Evolutionary conservation across 2,329 filamentous ascomycete species (phyloP).

Genomic region (Setomelanomma holmii): DNA sequence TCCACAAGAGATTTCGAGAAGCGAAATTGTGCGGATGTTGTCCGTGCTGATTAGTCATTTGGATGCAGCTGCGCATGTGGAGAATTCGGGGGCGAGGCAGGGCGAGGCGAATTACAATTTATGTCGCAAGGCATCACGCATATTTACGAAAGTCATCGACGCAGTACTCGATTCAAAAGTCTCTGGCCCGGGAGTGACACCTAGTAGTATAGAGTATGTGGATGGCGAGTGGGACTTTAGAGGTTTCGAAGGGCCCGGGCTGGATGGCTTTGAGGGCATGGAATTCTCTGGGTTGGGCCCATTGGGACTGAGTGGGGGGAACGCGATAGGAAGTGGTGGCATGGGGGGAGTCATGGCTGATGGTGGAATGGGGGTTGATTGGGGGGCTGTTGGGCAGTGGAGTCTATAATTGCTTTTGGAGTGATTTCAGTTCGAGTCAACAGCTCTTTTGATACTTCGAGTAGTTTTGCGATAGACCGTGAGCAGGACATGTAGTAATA

Average conservation of each 20-base stretch:
- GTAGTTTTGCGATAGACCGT: too few relatives aligned
- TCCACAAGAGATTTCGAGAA: conserved; percentile 40
- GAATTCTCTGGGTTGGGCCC: conserved; percentile 28
- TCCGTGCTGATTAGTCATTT: conserved; percentile 51
- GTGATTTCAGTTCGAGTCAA: too few relatives aligned
- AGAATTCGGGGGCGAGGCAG: conserved; percentile 39
- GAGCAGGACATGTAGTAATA: too few relatives aligned
- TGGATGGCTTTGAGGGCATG: conserved; percentile 39
- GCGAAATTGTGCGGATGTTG: conserved; percentile 49
- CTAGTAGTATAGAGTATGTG: too few relatives aligned
- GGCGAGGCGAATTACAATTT: conserved; percentile 46
- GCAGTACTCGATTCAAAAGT: conserved; percentile 31
- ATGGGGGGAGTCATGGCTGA: neutral
- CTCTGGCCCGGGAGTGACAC: too few relatives aligned
- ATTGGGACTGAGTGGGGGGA: conserved; percentile 13
- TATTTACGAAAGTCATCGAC: conserved; percentile 41
- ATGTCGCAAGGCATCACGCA: conserved; percentile 38
- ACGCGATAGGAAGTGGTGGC: conserved; percentile 1
- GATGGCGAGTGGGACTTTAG: conserved; percentile 19
- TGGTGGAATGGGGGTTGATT: conserved; percentile 19
- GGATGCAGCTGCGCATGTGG: conserved; percentile 38
- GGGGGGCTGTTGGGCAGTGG: conserved; percentile 40
- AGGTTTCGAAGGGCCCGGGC: conserved; percentile 30
- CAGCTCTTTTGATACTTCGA: too few relatives aligned
- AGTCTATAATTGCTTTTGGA: conserved; percentile 12